Base-by-base conservation (phyloP, 345 rosid species). In the Microcos paniculata region DNA sequence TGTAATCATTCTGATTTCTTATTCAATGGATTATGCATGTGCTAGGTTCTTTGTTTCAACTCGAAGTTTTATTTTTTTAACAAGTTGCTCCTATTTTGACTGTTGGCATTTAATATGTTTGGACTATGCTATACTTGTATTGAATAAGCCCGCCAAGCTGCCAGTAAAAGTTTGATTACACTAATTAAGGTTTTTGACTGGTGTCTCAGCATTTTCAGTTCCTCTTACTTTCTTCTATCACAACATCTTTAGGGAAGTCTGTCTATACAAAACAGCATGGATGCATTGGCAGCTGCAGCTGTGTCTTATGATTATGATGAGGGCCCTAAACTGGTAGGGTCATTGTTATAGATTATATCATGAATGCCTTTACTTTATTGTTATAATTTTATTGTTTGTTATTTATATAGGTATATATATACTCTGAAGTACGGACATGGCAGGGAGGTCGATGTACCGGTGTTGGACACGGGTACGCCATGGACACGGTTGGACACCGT, bases 261-360 rank as follows among this genome's bases (percentile, higher is more conserved):
- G 76, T 92, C 97, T 3, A 83, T 92, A 87, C 97, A 94, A 78
- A 94, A 92, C 68, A 91, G 98, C 86, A 89, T 94, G 98, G 98
- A 94, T 79, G 96, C 93, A 7, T 85, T 94, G 80, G 98, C 98
- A 64, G 93, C 97, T 77, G 98, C 97, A 72, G 95, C 98, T 80
- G 76, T 94, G 78, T 92, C 95, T 51, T 92, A 84, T 80, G 95
- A 87, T 84, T 75, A 87, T 62, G 88, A 91, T 31, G 97, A 92
- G 68, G 94, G 95, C 73, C 98, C 98, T 77, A 90, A 90, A 83
- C 80, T 94, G 95, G 98, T 94, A 85, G 45, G 82, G 28, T 62
- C 43, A 56, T 76, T 8, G 23, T 52, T 76, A 28, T 68, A 63
- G 38, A 71, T 59, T 6, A 21, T 64, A 21, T 61, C 38, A n/a